Evolutionary conservation across 2,329 filamentous ascomycete species (phyloP), one percentile per base, ranked within the genome.

Genomic region (Tricladium varicosporioides): DNA sequence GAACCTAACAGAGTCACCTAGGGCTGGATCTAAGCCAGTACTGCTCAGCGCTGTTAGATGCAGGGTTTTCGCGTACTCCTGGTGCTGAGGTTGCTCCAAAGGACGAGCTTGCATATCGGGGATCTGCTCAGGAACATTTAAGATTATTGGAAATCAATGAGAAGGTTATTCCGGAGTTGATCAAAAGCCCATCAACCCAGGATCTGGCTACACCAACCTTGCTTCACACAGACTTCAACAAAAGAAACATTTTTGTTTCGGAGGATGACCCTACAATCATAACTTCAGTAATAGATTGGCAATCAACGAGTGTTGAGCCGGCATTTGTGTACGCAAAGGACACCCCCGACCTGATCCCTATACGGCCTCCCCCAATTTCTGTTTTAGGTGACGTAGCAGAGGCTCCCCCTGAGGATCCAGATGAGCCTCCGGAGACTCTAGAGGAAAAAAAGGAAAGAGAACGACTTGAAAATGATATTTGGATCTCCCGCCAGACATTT

Each of bases 241-340:
- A 71, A 65, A 65, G 72, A 57, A 77, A 76, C 60, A 73, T 77
- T 19, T 76, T 75, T 57, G 69, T 77, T 48, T 73, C 70, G 5
- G 66, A 71, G 48, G 67, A 72, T 8, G 66, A 76, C 51, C 71
- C 74, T 13, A 69, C 69, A 22, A 53, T 66, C 16, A 64, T 77
- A 5, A 71, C 73, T 5, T 68, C 65, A 11, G 71, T 77, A 14
- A 74, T 77, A 14, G 74, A 77, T 59, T 77, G 72, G 74, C 73
- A 77, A 62, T 72, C 70, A 1, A 60, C 68, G 44, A 71, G 69
- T 60, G 68, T 76, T 53, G 72, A 76, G 56, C 73, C 73, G 50
- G 68, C 70, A 40, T 76, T 75, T 56, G 71, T 67, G 64, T 72
- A 75, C 60, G 62, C 70, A 56, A 66, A 73, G 57, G 68, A 71